Base-by-base conservation (phyloP, 2,329 filamentous ascomycete genomes). In the Penicillium sp. region DNA sequence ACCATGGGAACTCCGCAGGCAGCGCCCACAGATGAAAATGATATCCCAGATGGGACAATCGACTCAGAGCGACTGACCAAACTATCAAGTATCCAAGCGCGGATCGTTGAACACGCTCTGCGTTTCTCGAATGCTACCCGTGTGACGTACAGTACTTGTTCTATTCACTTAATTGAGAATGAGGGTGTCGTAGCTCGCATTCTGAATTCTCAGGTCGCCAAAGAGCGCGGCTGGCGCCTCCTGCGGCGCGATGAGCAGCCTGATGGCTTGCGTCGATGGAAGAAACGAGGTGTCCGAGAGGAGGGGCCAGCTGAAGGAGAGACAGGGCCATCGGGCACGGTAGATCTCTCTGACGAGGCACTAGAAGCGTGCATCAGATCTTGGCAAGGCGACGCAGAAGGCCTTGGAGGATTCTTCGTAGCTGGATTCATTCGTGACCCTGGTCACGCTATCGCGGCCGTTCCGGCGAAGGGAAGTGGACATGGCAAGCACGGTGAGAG, bases 331-430 rank as follows among this genome's bases (percentile, higher is more conserved):
- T 42, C 45, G 15, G 48, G 44, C n/a, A 41, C 50, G 24, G 54
- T 65, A 48, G 53, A 65, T 32, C 48, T 69, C 72, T 74, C 57
- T 61, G 77, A 76, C 1, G 72, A 81, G 45, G 63, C 75, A 35
- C 68, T 75, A 6, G 83, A 91, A 24, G 86, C 79, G 3, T 95
- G 89, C 62, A 84, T 96, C 49, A 77, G 91, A 51, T 87, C 88
- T 29, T 84, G 86, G 67, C 87, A 90, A 59, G 86, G 82, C 24
- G 88, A 91, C 58, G 83, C 83, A 9, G 80, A 85, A 55, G 88
- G 89, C 0, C 87, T 90, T 1, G 95, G 96, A 80, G 91, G 93
- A 0, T 97, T 98, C 69, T 98, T 98, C 61, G 87, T 96, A 19
- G 88, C 82, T n/a, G 88, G 79, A 0, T 95, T 98, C 68, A 78